Base-by-base conservation (phyloP, 768 basidiomycete species). In the Russula earlei region DNA sequence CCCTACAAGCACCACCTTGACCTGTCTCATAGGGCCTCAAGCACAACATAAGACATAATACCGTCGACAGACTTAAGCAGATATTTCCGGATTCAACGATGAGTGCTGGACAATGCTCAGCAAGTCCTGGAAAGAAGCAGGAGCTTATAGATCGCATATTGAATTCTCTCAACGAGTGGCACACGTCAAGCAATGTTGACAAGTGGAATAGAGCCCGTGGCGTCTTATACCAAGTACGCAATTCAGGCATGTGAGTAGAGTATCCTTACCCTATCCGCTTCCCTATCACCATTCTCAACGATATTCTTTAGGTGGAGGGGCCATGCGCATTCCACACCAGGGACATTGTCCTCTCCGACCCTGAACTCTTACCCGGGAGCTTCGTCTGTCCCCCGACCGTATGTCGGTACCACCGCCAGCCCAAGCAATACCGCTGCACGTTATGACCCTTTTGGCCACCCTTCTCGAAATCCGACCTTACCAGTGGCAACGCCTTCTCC, bases 81-180 rank as follows among this genome's bases (percentile, higher is more conserved):
- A 87, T 92, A 74, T 92, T 55, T 69, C 74, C 37, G 84, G 84
- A 24, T 75, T 91, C 62, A 90, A 89, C 72, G 86, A 87, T 36
- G 84, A 89, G 67, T 90, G 88, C 65, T 71, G 72, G 51, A 79
- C 80, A 4, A 76, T 77, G 62, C 72, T 90, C 27, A 74, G 79
- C 52, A 89, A 87, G 69, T 77, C n/a, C 86, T 11, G 90, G 90
- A 25, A 91, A 87, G 73, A 92, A 92, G 67, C 85, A 89, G 63
- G 91, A 91, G 33, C 78, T 91, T 45, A 89, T 91, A 66, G 86
- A 90, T 67, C 78, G 87, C 59, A 84, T 92, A 58, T 69, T 79
- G 43, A 62, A 63, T 8, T 72, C 76, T 59, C 69, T 91, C 63
- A 82, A 85, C 58, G 55, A 64, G 49, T 89, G 85, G 84, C 78